Base-by-base conservation (phyloP, 768 basidiomycete species). In the Termitomyces sp. region DNA sequence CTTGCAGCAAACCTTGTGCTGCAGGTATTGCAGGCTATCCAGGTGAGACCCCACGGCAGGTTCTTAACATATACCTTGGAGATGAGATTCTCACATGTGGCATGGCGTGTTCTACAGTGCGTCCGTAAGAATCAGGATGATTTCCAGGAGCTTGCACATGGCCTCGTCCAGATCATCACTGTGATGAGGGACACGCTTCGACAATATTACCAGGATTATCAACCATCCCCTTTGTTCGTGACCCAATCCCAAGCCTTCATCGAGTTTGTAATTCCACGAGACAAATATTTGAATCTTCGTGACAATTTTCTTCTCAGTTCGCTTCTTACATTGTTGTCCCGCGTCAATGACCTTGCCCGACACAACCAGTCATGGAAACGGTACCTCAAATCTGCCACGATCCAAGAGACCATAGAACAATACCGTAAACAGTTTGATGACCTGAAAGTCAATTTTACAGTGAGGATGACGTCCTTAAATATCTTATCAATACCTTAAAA, bases 1-100 rank as follows among this genome's bases (percentile, higher is more conserved):
- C n/a, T 58, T 33, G 52, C 53, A 28, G 60, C 60, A 9, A 51
- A 43, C 16, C 28, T 61, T 32, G 56, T 61, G 4, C 13, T 61
- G 6, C 60, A 57, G 33, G 26, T 57, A 33, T 43, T 61, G 40
- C 35, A 57, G 9, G 36, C 54, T 20, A 54, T 61, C 26, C 56
- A 61, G 42, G 60, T 61, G 24, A 40, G 55, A n/a, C 16, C 7
- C 18, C 5, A 22, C 6, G 9, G 18, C 14, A 3, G 26, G 26
- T 16, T 44, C 32, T 6, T 9, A 14, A 20, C 20, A 20, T 18
- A 26, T 24, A 12, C 6, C 28, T 28, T 44, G 9, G 9, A 24
- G 18, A 26, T 12, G 20, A 24, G 4, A 12, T 40, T 53, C 26
- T 53, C 36, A 45, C 43, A 22, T 40, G 30, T 38, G 12, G 10